Evolutionary conservation across 106 monocot species (phyloP).

Genomic region (Acanthochlamys bracteata): DNA sequence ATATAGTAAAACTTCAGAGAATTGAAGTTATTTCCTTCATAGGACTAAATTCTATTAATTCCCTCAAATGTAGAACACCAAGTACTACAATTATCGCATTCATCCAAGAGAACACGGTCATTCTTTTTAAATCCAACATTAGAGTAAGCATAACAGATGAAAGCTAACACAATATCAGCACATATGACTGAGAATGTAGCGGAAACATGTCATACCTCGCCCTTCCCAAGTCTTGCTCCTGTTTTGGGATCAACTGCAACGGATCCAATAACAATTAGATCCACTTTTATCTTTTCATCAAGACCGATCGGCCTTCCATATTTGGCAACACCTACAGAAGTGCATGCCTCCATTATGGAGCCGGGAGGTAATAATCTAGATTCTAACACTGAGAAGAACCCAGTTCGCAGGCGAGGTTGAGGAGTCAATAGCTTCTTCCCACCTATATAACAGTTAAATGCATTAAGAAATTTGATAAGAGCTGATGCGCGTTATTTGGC

Average conservation of each 20-base stretch:
- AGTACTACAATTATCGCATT: too few species aligned
- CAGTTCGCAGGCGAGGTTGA: slow-evolving; percentile 84
- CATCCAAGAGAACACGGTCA: too few species aligned
- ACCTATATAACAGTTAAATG: slow-evolving; percentile 22
- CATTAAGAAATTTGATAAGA: background rate
- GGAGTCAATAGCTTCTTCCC: slow-evolving; percentile 83
- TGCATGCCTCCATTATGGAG: slow-evolving; percentile 63
- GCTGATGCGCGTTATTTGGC: too few species aligned
- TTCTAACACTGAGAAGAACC: slow-evolving; percentile 76
- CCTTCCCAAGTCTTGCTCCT: slow-evolving; percentile 90
- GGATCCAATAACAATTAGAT: slow-evolving; percentile 87
- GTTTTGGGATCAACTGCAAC: slow-evolving; percentile 86
- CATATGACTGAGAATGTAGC: background rate
- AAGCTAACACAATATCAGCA: background rate
- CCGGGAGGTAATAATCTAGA: slow-evolving; percentile 42
- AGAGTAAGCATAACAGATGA: background rate
- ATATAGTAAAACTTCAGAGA: too few species aligned
- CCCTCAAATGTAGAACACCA: too few species aligned
- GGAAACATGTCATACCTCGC: slow-evolving; percentile 57
- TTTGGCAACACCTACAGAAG: slow-evolving; percentile 86
- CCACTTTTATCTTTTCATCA: slow-evolving; percentile 77
- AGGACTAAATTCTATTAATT: too few species aligned
- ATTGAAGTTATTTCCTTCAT: too few species aligned
- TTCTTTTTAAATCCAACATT: too few species aligned
- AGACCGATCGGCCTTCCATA: slow-evolving; percentile 69